Conservation (phyloP, 2,329 filamentous ascomycete genomes). For the Leptographium wingfieldii region DNA sequence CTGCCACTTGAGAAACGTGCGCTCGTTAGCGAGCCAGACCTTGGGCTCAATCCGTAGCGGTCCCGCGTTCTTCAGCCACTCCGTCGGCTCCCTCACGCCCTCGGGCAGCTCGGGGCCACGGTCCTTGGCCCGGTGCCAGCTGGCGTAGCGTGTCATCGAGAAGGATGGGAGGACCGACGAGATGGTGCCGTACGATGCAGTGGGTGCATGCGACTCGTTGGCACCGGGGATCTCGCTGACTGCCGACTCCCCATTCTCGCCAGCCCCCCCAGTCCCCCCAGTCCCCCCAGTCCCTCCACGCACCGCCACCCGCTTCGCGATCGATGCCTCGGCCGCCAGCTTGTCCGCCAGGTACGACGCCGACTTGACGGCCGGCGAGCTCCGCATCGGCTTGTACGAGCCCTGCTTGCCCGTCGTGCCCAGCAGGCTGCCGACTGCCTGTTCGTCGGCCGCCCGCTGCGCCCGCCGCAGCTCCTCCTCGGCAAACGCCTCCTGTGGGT, state of each 20-base stretch:
- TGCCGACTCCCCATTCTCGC: conserved; percentile 5
- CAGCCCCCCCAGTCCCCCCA: not conserved
- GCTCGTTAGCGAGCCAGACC: conserved; percentile 96
- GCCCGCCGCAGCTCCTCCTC: conserved; percentile 78
- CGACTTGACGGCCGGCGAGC: conserved; percentile 51
- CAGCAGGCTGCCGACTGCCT: conserved; percentile 79
- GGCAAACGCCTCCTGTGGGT: conserved; percentile 81
- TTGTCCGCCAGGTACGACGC: conserved; percentile 46
- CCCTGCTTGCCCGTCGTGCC: conserved; percentile 37
- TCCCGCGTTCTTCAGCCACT: conserved; percentile 91
- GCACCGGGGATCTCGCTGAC: too few species aligned
- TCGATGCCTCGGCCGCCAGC: conserved; percentile 22
- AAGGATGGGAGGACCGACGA: conserved; percentile 70
- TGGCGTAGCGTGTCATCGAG: conserved; percentile 66
- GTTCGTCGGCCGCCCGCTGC: conserved; percentile 72
- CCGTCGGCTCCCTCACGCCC: conserved; percentile 72
- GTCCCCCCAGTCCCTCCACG: not conserved
- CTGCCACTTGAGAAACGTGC: conserved; percentile 98
- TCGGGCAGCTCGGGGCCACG: conserved; percentile 50
- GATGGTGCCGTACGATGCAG: conserved; percentile 39
- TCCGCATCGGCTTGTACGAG: conserved; percentile 46
- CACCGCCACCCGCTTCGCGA: conserved; percentile 2
- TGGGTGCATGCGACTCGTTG: too few species aligned
- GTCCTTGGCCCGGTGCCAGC: conserved; percentile 33
- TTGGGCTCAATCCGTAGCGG: conserved; percentile 91